These are phyloP conservation scores for Fraxinus dipetala DNA, from an alignment of 305 asterid genomes.

Conservation along the genomic window DNA sequence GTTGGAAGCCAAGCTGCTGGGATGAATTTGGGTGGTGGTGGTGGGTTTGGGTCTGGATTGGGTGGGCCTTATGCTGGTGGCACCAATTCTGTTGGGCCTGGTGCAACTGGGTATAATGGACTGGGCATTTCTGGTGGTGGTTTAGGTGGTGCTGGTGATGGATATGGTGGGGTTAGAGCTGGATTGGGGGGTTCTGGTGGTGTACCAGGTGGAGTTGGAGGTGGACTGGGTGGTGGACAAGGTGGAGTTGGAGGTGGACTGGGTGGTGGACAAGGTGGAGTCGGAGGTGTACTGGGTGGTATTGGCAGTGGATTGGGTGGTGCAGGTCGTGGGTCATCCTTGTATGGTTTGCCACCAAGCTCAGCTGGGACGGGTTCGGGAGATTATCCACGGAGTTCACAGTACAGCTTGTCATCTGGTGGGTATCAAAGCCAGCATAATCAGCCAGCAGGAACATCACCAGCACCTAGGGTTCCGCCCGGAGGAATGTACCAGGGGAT, in stretches of 20 bases:
- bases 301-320: conserved; percentile 37
- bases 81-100: conserved; percentile 49
- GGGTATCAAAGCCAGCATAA: conserved; percentile 57
- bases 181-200: conserved; percentile 30
- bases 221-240: conserved; percentile 29
- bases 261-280: conserved; percentile 33
- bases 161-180: conserved; percentile 31
- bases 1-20: conserved; percentile 46
- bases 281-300: conserved; percentile 32
- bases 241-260: conserved; percentile 37
- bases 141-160: conserved; percentile 26
- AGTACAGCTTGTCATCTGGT: conserved; percentile 46
- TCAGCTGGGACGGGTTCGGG: conserved; percentile 54
- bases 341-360: conserved; percentile 58
- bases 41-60: conserved; percentile 46
- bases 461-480: conserved; percentile 53
- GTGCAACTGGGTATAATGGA: conserved; percentile 52
- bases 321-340: conserved; percentile 53
- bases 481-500: conserved; percentile 72
- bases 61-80: conserved; percentile 57
- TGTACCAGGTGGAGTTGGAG: conserved; percentile 32
- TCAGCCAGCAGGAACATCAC: conserved; percentile 51
- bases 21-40: conserved; percentile 43
- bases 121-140: conserved; percentile 18
- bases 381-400: conserved; percentile 48